Conservation (phyloP, 192 early-diverging fungal genomes). For the Linnemannia elongata region DNA sequence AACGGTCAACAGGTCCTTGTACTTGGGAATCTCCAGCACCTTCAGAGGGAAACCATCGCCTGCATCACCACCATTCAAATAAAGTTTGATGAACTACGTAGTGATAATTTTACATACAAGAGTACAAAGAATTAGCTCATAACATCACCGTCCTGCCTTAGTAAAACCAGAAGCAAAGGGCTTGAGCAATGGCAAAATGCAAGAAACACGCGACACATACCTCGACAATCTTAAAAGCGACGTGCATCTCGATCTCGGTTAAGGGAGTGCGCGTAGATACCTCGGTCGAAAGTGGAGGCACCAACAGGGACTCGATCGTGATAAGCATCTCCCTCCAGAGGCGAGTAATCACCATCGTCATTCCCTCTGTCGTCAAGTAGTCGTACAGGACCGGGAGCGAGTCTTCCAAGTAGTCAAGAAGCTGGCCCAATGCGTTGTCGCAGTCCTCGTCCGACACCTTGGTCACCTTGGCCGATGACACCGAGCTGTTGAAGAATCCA, state of each 20-base stretch:
- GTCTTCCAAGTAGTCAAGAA: constrained; percentile 83
- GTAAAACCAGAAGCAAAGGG: background rate
- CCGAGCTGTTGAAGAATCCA: constrained; percentile 36
- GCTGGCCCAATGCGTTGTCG: constrained; percentile 74
- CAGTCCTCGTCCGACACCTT: constrained; percentile 65
- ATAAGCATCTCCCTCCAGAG: constrained; percentile 82
- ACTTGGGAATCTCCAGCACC: constrained; percentile 73
- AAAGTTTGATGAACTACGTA: constrained; percentile 73
- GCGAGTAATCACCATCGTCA: constrained; percentile 73
- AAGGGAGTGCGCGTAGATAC: constrained; percentile 72
- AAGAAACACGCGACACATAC: constrained; percentile 34
- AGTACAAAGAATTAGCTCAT: background rate
- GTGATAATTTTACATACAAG: background rate
- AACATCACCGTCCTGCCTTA: background rate
- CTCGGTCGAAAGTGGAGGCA: constrained; percentile 77
- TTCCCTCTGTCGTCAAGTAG: constrained; percentile 74
- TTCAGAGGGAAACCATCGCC: constrained; percentile 74
- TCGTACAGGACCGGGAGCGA: constrained; percentile 77
- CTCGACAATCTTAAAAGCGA: constrained; percentile 79
- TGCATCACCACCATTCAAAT: constrained; percentile 80
- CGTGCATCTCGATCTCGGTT: constrained; percentile 72
- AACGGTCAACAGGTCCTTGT: constrained; percentile 74
- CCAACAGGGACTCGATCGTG: constrained; percentile 75
- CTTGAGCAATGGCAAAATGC: background rate
- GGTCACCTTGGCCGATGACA: constrained; percentile 38